These are phyloP conservation scores for Hsuehochloa calcarea DNA, from an alignment of 176 grass and related monocot species.

Conservation along the genomic window DNA sequence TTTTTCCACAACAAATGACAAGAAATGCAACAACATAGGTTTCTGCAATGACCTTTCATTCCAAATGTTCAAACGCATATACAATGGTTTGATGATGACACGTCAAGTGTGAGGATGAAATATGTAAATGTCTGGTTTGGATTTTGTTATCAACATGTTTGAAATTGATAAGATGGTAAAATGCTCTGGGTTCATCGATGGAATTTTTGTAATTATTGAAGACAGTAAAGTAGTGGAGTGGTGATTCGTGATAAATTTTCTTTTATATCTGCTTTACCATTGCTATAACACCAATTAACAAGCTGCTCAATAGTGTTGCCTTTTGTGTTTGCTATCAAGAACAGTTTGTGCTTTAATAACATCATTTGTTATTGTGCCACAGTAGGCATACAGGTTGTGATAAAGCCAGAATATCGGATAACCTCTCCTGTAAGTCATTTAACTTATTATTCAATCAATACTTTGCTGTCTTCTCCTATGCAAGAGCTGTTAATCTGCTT, in stretches of 20 bases:
- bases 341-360: neutral
- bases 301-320: neutral
- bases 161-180: neutral
- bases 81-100: neutral
- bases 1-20: neutral
- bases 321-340: neutral
- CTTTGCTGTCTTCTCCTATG: neutral
- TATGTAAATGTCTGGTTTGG: neutral
- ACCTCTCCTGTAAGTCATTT: slow-evolving; percentile 69
- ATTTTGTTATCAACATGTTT: neutral
- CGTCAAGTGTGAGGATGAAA: neutral
- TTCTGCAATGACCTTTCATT: neutral
- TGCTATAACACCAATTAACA: neutral
- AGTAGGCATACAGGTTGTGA: slow-evolving; percentile 72
- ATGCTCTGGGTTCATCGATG: neutral
- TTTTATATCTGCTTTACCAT: neutral
- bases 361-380: slow-evolving; percentile 29
- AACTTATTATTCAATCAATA: neutral
- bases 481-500: neutral
- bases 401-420: slow-evolving; percentile 90
- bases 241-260: neutral
- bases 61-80: neutral
- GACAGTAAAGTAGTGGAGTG: neutral
- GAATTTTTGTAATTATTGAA: neutral
- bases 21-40: neutral